Evolutionary conservation across 148 eudicot species (phyloP).

Genomic region (Heliosperma pusillum): DNA sequence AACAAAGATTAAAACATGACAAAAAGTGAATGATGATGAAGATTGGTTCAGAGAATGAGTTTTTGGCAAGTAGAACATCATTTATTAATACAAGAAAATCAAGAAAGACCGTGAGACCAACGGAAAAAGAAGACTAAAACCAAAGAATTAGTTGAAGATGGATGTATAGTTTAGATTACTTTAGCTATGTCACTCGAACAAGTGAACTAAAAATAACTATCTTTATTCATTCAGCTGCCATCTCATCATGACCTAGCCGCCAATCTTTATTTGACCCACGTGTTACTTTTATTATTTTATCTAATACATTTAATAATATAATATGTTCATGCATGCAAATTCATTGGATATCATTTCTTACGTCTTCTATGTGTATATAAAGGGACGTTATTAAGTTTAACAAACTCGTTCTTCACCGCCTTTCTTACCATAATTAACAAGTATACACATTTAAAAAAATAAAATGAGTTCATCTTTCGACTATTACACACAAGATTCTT

Average conservation of each 20-base stretch:
- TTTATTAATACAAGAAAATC: too few species aligned
- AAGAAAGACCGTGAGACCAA: neutral
- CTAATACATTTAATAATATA: neutral
- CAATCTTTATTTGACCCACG: slow-evolving; percentile 26
- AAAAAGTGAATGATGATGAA: neutral
- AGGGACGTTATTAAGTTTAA: neutral
- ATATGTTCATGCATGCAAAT: neutral
- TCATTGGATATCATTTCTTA: neutral
- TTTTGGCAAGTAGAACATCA: neutral
- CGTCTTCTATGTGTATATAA: neutral
- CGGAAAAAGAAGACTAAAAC: slow-evolving; percentile 6
- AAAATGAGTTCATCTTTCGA: slow-evolving; percentile 10
- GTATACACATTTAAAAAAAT: neutral
- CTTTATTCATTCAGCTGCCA: slow-evolving; percentile 12
- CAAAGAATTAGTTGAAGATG: neutral
- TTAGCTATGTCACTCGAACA: neutral
- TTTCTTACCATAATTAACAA: neutral
- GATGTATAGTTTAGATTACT: neutral
- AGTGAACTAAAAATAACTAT: neutral
- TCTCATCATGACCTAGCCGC: slow-evolving; percentile 27
- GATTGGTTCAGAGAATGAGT: slow-evolving; percentile 1
- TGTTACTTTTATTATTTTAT: slow-evolving; percentile 11
- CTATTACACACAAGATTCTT: neutral
- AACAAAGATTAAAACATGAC: neutral
- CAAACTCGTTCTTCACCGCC: slow-evolving; percentile 1